Evolutionary conservation across 345 rosid genomes (phyloP), one percentile per base, ranked within the genome.

Genomic region (Toxicodendron radicans): DNA sequence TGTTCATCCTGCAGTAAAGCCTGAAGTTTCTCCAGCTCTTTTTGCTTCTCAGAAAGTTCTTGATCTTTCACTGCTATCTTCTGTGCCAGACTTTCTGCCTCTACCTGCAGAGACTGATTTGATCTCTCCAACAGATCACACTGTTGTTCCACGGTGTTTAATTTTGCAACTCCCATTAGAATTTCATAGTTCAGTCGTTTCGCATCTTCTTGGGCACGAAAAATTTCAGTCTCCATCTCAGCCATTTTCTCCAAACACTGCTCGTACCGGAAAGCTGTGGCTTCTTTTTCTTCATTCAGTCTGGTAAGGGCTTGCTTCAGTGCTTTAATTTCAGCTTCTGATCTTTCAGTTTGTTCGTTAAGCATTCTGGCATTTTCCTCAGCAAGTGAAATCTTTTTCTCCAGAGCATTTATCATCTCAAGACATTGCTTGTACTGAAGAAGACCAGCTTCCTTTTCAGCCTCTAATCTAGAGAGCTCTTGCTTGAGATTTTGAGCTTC

Each of bases 31-130:
- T 83, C 88, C 41, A 93, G 81, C 80, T 84, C 89, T 59, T 81
- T 88, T 75, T 83, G 90, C 84, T 93, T 91, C 79, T 79, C 82
- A n/a, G 70, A 77, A 69, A 95, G 92, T 74, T 92, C 87, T 74
- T 81, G 80, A 80, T 95, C 97, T 81, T 92, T 92, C 46, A 64
- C 71, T 18, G 88, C 85, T 77, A 93, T 79, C 80, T 80, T 85
- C 73, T 82, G 84, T 10, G 87, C 80, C 71, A 90, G 76, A 79
- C 76, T 78, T 62, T 90, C 89, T 66, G 96, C 86, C 81, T 91
- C 91, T n/a, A 73, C 64, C 82, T 87, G 90, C 79, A 95, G 83
- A 73, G 85, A 79, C 62, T 83, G 87, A 81, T 92, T 92, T 43
- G 91, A 86, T 64, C 64, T 84, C 83, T 90, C 91, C 83, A 92